Percentiles rank a stretch among this genome's conserved stretches.
These are phyloP conservation scores for Phytopythium oedochilum DNA, from an alignment of 352 stramenopile species.

Conservation along the genomic window DNA sequence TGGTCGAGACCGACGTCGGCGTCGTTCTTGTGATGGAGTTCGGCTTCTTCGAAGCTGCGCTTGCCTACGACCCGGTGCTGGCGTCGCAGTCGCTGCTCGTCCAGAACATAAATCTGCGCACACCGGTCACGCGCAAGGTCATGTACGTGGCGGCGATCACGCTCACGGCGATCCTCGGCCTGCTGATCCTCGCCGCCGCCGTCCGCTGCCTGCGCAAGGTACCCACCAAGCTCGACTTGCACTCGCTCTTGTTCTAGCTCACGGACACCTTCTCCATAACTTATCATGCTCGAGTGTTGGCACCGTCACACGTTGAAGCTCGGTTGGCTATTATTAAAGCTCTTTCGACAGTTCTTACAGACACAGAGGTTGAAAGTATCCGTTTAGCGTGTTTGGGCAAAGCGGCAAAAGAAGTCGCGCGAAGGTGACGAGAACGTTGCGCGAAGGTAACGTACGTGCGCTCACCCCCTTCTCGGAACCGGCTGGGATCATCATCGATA, in stretches of 20 bases:
- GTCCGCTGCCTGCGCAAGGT: not conserved
- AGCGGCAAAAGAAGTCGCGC: too few relatives aligned
- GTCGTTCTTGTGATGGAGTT: constrained; percentile 1
- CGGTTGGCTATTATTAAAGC: too few relatives aligned
- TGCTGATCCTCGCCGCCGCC: not conserved
- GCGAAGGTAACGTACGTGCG: too few relatives aligned
- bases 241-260: not conserved
- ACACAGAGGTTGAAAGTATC: too few relatives aligned
- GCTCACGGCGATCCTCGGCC: not conserved
- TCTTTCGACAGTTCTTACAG: too few relatives aligned
- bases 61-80: constrained; percentile 9
- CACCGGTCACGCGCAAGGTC: not conserved
- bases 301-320: too few relatives aligned
- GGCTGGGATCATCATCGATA: constrained; percentile 2
- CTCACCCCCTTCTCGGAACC: too few relatives aligned
- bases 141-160: not conserved
- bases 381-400: too few relatives aligned
- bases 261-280: not conserved
- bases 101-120: not conserved
- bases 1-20: constrained; percentile 1
- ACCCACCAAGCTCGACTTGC: constrained; percentile 1
- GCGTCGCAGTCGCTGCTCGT: constrained; percentile 6
- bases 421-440: too few relatives aligned
- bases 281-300: too few relatives aligned
- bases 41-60: not conserved